Conservation (phyloP, 1,284 basidiomycete genomes). For the Apiotrichum veenhuisii region DNA sequence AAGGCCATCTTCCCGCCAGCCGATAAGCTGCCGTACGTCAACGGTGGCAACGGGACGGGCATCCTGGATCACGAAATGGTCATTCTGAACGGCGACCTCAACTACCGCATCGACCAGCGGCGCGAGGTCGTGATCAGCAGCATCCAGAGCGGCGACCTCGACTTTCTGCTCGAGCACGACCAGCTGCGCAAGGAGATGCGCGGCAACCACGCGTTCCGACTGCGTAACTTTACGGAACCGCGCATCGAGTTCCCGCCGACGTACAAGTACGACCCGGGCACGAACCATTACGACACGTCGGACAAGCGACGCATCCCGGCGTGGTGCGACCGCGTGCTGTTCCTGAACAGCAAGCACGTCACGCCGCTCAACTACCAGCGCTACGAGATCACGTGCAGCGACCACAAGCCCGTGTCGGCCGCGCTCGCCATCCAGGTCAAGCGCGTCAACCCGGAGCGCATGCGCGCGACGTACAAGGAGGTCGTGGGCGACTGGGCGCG, state of each 20-base stretch:
- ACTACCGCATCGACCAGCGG: slow-evolving; percentile 86
- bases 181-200: slow-evolving; percentile 86
- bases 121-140: slow-evolving; percentile 72
- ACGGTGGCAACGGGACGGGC: slow-evolving; percentile 91
- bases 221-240: slow-evolving; percentile 79
- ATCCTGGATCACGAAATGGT: slow-evolving; percentile 92
- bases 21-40: slow-evolving; percentile 66
- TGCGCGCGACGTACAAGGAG: slow-evolving; percentile 57
- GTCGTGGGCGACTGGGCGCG: slow-evolving; percentile 60
- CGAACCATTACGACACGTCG: slow-evolving; percentile 76
- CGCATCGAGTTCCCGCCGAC: slow-evolving; percentile 79
- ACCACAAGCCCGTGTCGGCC: slow-evolving; percentile 82
- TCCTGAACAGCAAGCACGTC: slow-evolving; percentile 63
- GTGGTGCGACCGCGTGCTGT: slow-evolving; percentile 94
- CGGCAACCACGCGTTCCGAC: slow-evolving; percentile 75
- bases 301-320: slow-evolving; percentile 86
- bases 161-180: slow-evolving; percentile 69
- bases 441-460: slow-evolving; percentile 59
- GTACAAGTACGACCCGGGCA: slow-evolving; percentile 88
- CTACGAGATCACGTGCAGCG: slow-evolving; percentile 77
- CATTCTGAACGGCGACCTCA: slow-evolving; percentile 65
- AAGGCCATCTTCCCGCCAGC: slow-evolving; percentile 62
- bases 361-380: slow-evolving; percentile 64
- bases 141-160: slow-evolving; percentile 63
- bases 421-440: slow-evolving; percentile 70